phyloP scores from a whole-genome alignment of 1,284 basidiomycete genomes.

The Wallemia hederae region DNA sequence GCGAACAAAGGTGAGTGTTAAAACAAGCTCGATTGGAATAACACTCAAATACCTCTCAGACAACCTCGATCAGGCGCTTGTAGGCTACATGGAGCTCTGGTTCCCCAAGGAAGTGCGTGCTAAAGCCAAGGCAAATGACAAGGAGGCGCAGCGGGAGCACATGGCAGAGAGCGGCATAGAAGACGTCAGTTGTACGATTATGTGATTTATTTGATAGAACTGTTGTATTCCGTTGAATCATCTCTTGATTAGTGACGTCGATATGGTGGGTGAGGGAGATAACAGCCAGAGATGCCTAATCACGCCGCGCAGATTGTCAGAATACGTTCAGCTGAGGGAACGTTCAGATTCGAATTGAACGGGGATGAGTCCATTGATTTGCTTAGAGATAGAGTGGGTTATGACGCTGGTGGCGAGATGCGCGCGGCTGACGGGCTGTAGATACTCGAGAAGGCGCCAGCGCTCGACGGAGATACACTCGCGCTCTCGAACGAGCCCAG shows the following conservation, averaged over 20 bases:
- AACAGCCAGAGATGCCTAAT: neutral
- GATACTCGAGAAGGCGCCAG: slow-evolving; percentile 5
- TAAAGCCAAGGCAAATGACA: slow-evolving; percentile 48
- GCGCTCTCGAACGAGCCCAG: slow-evolving; percentile 18
- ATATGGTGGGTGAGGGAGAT: neutral
- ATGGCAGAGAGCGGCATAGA: slow-evolving; percentile 31
- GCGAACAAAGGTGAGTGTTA: slow-evolving; percentile 32
- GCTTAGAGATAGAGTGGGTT: neutral
- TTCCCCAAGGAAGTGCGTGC: slow-evolving; percentile 57
- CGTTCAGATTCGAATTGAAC: neutral
- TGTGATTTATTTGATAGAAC: slow-evolving; percentile 1
- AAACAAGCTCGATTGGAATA: slow-evolving; percentile 1
- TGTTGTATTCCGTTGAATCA: neutral
- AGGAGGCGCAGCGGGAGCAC: slow-evolving; percentile 42
- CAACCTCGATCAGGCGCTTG: slow-evolving; percentile 48
- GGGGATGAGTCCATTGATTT: neutral
- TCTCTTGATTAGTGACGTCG: neutral
- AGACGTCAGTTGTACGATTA: neutral
- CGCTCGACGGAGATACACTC: slow-evolving; percentile 15
- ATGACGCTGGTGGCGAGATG: neutral
- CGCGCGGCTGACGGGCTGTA: neutral
- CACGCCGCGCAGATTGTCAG: neutral
- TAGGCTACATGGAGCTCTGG: slow-evolving; percentile 73
- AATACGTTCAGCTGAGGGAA: neutral
- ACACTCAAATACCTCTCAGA: slow-evolving; percentile 17